Percentiles rank a stretch among this genome's conserved stretches.
phyloP scores from a whole-genome alignment of 78 protist genomes.

The Dictyostelium intermedium region DNA sequence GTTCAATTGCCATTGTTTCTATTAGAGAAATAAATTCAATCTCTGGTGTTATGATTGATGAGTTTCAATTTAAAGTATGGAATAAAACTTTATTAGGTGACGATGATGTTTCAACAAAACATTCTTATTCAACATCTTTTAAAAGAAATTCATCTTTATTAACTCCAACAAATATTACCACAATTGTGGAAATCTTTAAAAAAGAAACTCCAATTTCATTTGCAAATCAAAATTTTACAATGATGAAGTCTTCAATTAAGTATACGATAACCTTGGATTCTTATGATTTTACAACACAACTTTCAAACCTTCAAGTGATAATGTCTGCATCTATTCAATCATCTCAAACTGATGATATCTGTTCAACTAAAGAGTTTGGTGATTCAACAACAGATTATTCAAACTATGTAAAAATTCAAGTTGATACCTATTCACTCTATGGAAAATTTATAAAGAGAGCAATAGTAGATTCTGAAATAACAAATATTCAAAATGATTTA shows the following conservation, averaged over 20 bases:
- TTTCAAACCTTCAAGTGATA: constrained; percentile 17
- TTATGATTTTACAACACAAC: neutral
- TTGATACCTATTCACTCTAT: neutral
- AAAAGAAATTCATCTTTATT: neutral
- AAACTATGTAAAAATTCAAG: neutral
- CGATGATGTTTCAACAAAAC: neutral
- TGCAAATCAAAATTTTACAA: neutral
- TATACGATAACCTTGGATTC: neutral
- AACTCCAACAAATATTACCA: constrained; percentile 2
- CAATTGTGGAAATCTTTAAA: neutral
- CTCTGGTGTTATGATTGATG: neutral
- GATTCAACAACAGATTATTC: neutral
- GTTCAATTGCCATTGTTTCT: neutral
- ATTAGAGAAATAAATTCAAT: neutral
- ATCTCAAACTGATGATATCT: neutral
- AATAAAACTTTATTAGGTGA: neutral
- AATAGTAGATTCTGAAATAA: neutral
- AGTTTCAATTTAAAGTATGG: neutral
- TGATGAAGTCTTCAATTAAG: constrained; percentile 29
- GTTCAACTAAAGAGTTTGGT: neutral
- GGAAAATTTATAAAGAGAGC: constrained; percentile 26
- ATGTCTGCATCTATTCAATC: constrained; percentile 17
- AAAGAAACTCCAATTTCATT: neutral
- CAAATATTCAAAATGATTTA: neutral
- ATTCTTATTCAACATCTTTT: neutral